phyloP scores from a whole-genome alignment of 192 early-diverging fungal species.

The Powellomyces hirtus region DNA sequence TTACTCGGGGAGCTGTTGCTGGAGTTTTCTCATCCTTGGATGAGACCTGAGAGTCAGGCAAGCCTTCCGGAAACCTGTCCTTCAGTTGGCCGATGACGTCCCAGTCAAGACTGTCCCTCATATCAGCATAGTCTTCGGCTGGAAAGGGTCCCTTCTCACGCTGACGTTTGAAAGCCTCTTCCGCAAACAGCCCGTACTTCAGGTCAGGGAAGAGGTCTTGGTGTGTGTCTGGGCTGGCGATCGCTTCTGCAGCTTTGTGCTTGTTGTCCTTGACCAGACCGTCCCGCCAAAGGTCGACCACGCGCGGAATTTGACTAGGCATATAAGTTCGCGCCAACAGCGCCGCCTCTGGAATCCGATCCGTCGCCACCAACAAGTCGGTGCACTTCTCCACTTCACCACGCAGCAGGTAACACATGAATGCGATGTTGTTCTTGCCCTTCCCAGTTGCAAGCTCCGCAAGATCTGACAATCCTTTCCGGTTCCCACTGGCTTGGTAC shows the following conservation, averaged over 20 bases:
- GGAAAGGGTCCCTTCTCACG: conserved; percentile 33
- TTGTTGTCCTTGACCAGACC: conserved; percentile 64
- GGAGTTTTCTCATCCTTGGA: conserved; percentile 6
- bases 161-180: conserved; percentile 28
- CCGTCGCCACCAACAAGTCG: conserved; percentile 80
- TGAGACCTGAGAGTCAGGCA: conserved; percentile 19
- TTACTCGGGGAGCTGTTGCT: conserved; percentile 16
- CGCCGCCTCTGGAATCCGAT: conserved; percentile 92
- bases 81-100: conserved; percentile 56
- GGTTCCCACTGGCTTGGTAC: conserved; percentile 88
- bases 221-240: conserved; percentile 83
- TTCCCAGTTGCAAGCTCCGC: conserved; percentile 67
- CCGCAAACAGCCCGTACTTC: conserved; percentile 55
- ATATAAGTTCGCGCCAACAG: conserved; percentile 87
- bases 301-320: conserved; percentile 56
- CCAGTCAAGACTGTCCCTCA: conserved; percentile 54
- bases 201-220: conserved; percentile 86
- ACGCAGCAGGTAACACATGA: conserved; percentile 74
- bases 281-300: conserved; percentile 79
- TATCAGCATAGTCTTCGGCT: conserved; percentile 54
- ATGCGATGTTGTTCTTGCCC: conserved; percentile 91
- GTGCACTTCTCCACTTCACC: conserved; percentile 79
- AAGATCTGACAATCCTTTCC: conserved; percentile 68
- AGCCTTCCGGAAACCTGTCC: conserved; percentile 38
- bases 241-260: conserved; percentile 80